Evolutionary conservation across 331 rosid species (phyloP).

Genomic region (Malus hybrid): DNA sequence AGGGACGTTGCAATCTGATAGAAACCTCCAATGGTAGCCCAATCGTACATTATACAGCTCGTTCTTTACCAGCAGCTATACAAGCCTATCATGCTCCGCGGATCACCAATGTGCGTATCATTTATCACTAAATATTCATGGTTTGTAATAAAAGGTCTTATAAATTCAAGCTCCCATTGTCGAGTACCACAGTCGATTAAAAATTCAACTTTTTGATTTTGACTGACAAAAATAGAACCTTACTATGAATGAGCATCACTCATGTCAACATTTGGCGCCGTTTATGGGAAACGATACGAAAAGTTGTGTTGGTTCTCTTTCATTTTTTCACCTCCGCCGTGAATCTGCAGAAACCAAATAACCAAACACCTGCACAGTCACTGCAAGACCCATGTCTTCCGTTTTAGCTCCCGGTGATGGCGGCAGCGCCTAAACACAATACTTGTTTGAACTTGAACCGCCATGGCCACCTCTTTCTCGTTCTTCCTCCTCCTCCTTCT

Average conservation of each 20-base stretch:
- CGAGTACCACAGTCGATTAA: neutral
- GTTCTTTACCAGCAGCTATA: no score
- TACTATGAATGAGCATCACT: neutral
- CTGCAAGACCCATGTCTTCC: no score
- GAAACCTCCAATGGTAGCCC: neutral
- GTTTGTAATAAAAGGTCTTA: neutral
- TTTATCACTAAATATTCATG: neutral
- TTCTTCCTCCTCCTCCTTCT: neutral
- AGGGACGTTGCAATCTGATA: neutral
- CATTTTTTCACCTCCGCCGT: no score
- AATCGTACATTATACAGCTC: fast-evolving
- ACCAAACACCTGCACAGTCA: no score
- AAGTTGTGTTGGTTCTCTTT: no score
- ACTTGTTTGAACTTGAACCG: neutral
- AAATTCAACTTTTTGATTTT: neutral
- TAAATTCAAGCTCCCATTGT: neutral
- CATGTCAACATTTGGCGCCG: no score
- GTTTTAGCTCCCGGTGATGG: no score
- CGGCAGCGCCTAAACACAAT: neutral
- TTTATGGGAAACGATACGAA: no score
- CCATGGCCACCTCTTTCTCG: neutral
- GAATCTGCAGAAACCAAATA: no score
- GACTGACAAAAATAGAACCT: neutral
- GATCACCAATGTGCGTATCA: neutral
- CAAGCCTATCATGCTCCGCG: neutral